A percentile compares a stretch with the other conserved stretches of the same genome.
Conservation (phyloP, 768 basidiomycete species). For the Mycena rebaudengoi region DNA sequence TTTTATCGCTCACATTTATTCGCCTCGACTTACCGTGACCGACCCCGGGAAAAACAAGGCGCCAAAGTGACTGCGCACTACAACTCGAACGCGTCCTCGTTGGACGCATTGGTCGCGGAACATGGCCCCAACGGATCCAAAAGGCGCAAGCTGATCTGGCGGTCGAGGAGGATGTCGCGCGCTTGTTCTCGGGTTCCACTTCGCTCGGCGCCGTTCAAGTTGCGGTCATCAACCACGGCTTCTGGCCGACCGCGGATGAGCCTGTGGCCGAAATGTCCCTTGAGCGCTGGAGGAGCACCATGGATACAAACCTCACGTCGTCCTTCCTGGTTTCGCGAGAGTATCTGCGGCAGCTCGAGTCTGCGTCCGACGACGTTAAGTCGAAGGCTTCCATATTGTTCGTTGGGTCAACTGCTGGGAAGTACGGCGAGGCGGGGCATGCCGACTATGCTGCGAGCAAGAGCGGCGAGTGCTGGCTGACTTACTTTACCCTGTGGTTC, state of each 20-base stretch:
- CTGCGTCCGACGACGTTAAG: conserved; percentile 46
- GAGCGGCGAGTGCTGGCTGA: not conserved
- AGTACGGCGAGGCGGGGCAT: conserved; percentile 73
- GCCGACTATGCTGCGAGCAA: conserved; percentile 14
- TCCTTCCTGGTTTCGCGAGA: conserved; percentile 71
- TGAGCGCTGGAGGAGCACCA: conserved; percentile 67
- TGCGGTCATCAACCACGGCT: conserved; percentile 67
- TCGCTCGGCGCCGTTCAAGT: conserved; percentile 62
- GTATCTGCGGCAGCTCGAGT: conserved; percentile 59
- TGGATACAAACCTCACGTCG: conserved; percentile 69
- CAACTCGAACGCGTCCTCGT: conserved; percentile 58
- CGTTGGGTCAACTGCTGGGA: conserved; percentile 76
- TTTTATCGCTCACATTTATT: conserved; percentile 4
- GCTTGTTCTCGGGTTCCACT: conserved; percentile 53
- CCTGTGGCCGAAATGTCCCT: conserved; percentile 66
- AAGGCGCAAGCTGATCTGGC: conserved; percentile 65
- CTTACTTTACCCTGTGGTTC: conserved; percentile 43
- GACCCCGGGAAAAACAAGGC: conserved; percentile 64
- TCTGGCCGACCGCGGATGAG: conserved; percentile 52
- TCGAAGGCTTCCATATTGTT: conserved; percentile 66
- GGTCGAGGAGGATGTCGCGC: conserved; percentile 57
- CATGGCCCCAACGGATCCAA: too few species aligned
- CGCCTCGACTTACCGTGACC: too few species aligned
- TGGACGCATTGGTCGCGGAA: conserved; percentile 41
- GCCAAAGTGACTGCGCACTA: conserved; percentile 78